Conservation (phyloP, 768 basidiomycete species). For the Leccinellum rugosiceps region DNA sequence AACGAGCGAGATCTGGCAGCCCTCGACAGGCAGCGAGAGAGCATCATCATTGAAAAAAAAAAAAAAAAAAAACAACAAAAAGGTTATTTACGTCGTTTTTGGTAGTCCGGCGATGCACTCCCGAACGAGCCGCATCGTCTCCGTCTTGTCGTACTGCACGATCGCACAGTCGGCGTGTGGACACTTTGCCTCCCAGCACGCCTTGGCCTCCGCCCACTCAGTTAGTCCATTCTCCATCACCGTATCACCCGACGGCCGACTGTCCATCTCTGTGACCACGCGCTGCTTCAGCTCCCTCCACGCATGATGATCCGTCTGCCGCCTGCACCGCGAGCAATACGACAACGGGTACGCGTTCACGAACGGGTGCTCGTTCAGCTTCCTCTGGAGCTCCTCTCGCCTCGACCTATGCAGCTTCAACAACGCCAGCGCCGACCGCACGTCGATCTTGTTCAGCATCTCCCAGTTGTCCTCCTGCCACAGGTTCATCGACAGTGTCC, state of each 20-base stretch:
- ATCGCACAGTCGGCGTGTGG: conserved; percentile 41
- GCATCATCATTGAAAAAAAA: not conserved
- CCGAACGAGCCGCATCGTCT: conserved; percentile 51
- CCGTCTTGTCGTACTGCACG: conserved; percentile 53
- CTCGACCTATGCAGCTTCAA: conserved; percentile 53
- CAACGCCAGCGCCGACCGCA: conserved; percentile 51
- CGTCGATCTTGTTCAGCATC: conserved; percentile 46
- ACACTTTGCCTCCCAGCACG: conserved; percentile 61
- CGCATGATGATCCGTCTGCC: conserved; percentile 50
- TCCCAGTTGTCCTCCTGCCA: conserved; percentile 43
- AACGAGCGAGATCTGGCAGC: conserved; percentile 19
- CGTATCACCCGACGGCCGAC: conserved; percentile 57
- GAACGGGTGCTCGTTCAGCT: conserved; percentile 57
- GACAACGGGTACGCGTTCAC: conserved; percentile 42
- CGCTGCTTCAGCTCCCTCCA: conserved; percentile 64
- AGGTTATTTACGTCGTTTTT: conserved; percentile 25
- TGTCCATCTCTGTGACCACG: conserved; percentile 56
- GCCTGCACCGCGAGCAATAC: conserved; percentile 48
- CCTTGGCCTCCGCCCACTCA: conserved; percentile 56
- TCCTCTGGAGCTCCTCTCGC: conserved; percentile 45
- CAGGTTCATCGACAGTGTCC: conserved; percentile 53
- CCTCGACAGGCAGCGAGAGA: too few species aligned
- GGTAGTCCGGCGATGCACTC: conserved; percentile 54
- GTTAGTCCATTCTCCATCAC: conserved; percentile 45
- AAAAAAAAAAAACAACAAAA: not conserved